A percentile compares a stretch with the other conserved stretches of the same genome.
Evolutionary conservation across 441 rosid species (phyloP).

Genomic region (Populus hybrid): DNA sequence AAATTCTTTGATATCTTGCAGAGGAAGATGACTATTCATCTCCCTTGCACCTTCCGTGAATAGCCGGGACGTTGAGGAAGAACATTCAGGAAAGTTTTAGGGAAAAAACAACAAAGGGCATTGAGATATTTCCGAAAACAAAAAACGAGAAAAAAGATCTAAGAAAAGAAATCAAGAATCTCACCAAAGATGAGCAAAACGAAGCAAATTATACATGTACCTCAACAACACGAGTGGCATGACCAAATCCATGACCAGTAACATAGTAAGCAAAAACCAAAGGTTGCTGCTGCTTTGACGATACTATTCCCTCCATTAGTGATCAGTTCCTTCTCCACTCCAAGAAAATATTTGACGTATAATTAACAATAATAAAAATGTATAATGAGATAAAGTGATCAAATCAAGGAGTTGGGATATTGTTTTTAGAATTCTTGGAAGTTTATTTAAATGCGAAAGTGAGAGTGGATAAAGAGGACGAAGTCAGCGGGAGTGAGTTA

Average conservation of each 20-base stretch:
- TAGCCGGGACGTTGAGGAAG: neutral
- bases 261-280: constrained; percentile 77
- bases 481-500: neutral
- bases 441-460: neutral
- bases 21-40: neutral
- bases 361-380: neutral
- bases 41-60: neutral
- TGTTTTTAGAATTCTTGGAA: neutral
- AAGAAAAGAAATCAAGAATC: neutral
- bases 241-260: constrained; percentile 92
- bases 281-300: constrained; percentile 21
- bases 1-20: neutral
- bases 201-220: constrained; percentile 23
- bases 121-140: neutral
- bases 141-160: neutral
- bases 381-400: neutral
- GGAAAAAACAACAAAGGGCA: neutral
- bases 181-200: neutral
- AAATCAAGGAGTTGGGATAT: neutral
- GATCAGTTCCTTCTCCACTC: neutral
- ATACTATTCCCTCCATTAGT: neutral
- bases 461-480: neutral
- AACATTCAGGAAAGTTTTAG: neutral
- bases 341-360: neutral
- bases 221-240: constrained; percentile 90